Base-by-base conservation (phyloP, 2,329 filamentous ascomycete genomes). In the Delphinella strobiligena region DNA sequence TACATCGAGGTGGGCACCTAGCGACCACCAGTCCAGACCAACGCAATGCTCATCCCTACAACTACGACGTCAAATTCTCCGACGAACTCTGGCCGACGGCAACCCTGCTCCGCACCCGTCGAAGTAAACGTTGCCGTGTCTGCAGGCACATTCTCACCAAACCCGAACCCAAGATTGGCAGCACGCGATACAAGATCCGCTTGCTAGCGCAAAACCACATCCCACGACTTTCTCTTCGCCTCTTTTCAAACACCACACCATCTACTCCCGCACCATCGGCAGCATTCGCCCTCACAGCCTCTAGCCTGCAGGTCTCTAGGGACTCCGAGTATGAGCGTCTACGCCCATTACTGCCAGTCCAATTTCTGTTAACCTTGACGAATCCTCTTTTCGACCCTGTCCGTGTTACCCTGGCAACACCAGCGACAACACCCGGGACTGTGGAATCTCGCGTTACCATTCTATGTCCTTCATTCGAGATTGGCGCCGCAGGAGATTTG, bases 81-180 rank as follows among this genome's bases (percentile, higher is more conserved):
- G 72, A 80, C 38, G 76, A 89, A 15, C 74, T 96, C 4, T 80
- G 85, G 19, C 91, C 91, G 0, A 72, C 88, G 11, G 80, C 88
- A 0, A 81, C 83, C 12, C 72, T 93, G 2, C 75, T 98, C 11
- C 80, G 86, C 41, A 93, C 89, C 0, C 95, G 95, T 56, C 82
- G 89, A 29, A 87, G 86, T 15, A 96, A 95, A 64, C 84, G 91
- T 34, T 98, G 91, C 61, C 82, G 85, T 37, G 74, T 80, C 9
- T 98, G 91, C 62, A 81, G 91, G 10, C 89, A 96, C 63, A 95
- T 96, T 55, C 81, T 98, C 50, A 83, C 86, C 45, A 93, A 93
- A 58, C 91, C 89, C 11, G 91, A 98, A 61, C 75, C 80, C 43
- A 98, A 96, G 61, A 80, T 93, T 22, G 77, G 78, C 34, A 89